phyloP scores from a whole-genome alignment of 305 asterid species.

The Coffea humblotiana region DNA sequence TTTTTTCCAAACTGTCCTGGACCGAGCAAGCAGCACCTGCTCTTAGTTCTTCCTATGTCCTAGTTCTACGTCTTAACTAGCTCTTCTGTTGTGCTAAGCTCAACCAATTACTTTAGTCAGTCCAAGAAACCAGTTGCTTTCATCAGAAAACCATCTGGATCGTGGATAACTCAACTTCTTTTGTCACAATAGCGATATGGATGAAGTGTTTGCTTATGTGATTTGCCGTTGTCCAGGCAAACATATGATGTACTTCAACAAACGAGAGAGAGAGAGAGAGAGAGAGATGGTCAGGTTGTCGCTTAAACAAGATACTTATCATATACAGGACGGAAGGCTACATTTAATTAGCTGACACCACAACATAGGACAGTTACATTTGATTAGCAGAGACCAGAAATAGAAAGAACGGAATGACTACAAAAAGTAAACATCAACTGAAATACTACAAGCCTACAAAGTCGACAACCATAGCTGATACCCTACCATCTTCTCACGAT shows the following conservation, averaged over 20 bases:
- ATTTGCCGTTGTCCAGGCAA: background rate
- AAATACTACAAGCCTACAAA: background rate
- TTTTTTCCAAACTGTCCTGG: background rate
- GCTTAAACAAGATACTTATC: background rate
- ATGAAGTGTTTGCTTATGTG: background rate
- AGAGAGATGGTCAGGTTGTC: background rate
- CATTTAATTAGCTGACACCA: constrained; percentile 2
- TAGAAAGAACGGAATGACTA: background rate
- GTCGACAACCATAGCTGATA: background rate
- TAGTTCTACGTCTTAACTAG: no score
- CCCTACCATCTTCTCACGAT: constrained; percentile 16
- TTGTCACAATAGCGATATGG: no score
- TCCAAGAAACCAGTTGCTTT: no score
- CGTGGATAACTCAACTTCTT: background rate
- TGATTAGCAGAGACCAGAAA: constrained; percentile 11
- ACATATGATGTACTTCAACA: background rate
- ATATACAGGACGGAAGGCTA: background rate
- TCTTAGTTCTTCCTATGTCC: background rate
- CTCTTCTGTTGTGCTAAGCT: no score
- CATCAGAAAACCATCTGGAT: background rate
- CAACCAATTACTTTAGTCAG: no score
- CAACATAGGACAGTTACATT: constrained; percentile 5
- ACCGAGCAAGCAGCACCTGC: background rate
- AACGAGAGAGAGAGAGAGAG: background rate
- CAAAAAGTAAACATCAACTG: background rate